These are phyloP conservation scores for Backusella luteola DNA, from an alignment of 192 early-diverging fungal species.

Conservation along the genomic window DNA sequence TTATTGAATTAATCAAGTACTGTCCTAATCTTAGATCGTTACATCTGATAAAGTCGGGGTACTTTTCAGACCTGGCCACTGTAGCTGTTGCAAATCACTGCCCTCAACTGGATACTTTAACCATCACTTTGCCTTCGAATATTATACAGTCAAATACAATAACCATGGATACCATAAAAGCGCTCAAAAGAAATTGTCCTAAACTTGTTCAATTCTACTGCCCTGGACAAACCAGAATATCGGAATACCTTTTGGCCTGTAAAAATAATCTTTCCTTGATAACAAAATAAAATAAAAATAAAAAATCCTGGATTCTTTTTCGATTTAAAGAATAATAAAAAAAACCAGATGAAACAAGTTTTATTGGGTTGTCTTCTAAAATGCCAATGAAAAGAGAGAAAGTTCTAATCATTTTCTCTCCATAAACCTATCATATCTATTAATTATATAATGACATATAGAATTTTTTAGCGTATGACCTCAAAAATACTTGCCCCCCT, in stretches of 20 bases:
- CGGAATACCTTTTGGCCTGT: not conserved
- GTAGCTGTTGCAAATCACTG: not conserved
- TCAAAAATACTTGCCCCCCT: not conserved
- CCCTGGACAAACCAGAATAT: not conserved
- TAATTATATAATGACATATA: not conserved
- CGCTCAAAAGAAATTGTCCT: not conserved
- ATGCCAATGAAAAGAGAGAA: not conserved
- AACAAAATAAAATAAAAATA: not conserved
- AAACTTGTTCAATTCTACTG: not conserved
- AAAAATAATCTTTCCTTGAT: not conserved
- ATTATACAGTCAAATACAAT: slow-evolving; percentile 9
- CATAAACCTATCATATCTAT: not conserved
- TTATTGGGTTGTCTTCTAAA: not conserved
- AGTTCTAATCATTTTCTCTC: not conserved
- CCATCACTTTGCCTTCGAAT: not conserved
- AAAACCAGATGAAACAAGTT: not conserved
- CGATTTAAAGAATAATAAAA: not conserved
- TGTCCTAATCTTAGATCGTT: not conserved
- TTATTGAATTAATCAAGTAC: not conserved
- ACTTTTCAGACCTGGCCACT: not conserved
- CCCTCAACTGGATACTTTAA: not conserved
- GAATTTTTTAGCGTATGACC: not conserved
- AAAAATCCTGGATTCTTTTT: not conserved
- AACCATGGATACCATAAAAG: not conserved
- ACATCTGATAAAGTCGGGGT: not conserved